phyloP scores from a whole-genome alignment of 345 rosid genomes.

The Brassica napus region DNA sequence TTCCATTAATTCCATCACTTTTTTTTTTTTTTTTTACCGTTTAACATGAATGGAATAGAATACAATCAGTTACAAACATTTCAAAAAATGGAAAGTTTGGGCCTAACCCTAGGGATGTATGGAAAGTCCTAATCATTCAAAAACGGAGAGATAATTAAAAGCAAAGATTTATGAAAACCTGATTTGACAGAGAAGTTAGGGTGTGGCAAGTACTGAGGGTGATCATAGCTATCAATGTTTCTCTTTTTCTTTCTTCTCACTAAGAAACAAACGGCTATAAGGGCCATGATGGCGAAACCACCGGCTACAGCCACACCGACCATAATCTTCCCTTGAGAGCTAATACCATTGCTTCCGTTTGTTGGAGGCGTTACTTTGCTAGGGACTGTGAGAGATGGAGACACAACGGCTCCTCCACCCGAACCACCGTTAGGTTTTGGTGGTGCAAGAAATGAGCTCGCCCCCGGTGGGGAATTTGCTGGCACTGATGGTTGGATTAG shows the following conservation, averaged over 20 bases:
- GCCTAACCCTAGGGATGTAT: not conserved
- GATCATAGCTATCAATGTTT: conserved; percentile 28
- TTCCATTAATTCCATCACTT: no score
- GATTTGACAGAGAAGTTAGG: conserved; percentile 46
- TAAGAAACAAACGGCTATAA: conserved; percentile 47
- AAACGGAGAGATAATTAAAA: not conserved
- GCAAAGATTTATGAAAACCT: conserved; percentile 46
- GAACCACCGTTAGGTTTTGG: conserved; percentile 3
- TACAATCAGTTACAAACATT: no score
- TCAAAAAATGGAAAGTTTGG: not conserved
- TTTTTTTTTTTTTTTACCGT: no score
- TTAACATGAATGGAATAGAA: no score
- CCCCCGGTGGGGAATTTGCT: conserved; percentile 22
- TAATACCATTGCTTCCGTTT: conserved; percentile 7
- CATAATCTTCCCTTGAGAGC: conserved; percentile 16
- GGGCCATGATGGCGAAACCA: conserved; percentile 49
- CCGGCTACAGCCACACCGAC: conserved; percentile 52
- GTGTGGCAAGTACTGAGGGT: conserved; percentile 52
- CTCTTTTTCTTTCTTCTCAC: conserved; percentile 50
- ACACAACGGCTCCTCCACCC: conserved; percentile 25
- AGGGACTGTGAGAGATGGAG: conserved; percentile 27
- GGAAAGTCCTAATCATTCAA: not conserved
- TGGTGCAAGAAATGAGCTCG: conserved; percentile 10
- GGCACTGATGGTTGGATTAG: conserved; percentile 34
- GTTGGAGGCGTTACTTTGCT: conserved; percentile 11